These are phyloP conservation scores for Endoconidiophora polonica DNA, from an alignment of 2,329 filamentous ascomycete species.

Conservation along the genomic window DNA sequence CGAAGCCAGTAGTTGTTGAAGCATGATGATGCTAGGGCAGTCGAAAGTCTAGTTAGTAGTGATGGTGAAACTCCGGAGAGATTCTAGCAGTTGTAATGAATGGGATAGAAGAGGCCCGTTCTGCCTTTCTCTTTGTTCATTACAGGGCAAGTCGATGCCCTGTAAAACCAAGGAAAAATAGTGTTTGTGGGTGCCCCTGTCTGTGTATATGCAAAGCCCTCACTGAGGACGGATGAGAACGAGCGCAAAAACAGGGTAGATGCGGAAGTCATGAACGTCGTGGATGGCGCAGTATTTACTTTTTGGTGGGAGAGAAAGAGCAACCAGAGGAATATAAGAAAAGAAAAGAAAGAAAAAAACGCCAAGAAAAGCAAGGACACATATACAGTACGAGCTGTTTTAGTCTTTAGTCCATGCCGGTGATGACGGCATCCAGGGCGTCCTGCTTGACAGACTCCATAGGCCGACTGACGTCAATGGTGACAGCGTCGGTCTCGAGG, in stretches of 20 bases:
- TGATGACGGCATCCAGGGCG: constrained; percentile 39
- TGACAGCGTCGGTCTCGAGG: constrained; percentile 57
- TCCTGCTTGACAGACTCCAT: constrained; percentile 43
- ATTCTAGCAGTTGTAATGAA: no score
- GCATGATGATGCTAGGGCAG: no score
- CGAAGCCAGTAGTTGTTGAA: no score
- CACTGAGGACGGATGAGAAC: no score
- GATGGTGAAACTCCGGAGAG: no score
- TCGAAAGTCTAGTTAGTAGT: no score
- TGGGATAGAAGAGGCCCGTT: no score
- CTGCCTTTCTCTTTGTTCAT: no score
- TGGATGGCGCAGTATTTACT: no score
- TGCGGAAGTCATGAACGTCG: constrained; percentile 5
- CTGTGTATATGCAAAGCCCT: background rate
- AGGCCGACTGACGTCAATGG: constrained; percentile 47
- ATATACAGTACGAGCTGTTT: background rate
- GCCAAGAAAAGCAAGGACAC: background rate
- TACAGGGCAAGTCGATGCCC: no score
- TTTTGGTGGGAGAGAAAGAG: background rate
- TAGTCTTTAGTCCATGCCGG: constrained; percentile 26
- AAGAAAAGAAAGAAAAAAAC: constrained; percentile 2
- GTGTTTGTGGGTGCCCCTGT: no score
- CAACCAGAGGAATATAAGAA: background rate
- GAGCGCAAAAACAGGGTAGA: background rate
- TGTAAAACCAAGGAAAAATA: no score